Percentiles rank a stretch among this genome's conserved stretches.
Conservation (phyloP, 2,329 filamentous ascomycete genomes). For the Aspergillus flavus region DNA sequence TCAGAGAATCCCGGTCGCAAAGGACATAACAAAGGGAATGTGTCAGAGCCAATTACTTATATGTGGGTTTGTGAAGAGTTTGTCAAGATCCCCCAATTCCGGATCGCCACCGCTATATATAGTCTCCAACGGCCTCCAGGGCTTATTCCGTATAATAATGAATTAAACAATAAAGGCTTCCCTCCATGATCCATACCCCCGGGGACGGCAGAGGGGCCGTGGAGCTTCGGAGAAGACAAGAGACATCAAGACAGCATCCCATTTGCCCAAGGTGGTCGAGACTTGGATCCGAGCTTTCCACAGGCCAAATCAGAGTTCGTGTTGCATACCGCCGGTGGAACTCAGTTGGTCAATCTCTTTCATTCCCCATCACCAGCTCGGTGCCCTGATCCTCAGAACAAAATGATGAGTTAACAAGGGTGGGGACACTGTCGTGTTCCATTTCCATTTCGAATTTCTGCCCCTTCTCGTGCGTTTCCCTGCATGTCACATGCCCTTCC, state of each 20-base stretch:
- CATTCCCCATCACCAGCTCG: background rate
- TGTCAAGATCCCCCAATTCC: background rate
- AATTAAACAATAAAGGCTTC: background rate
- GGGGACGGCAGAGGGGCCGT: background rate
- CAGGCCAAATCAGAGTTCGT: slow-evolving; percentile 2
- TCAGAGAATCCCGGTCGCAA: background rate
- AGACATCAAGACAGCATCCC: background rate
- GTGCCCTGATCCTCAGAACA: background rate
- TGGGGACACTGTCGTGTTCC: background rate
- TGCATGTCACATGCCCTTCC: slow-evolving; percentile 1
- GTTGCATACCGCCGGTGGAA: background rate
- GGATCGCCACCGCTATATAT: slow-evolving; percentile 4
- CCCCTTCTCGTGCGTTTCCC: background rate
- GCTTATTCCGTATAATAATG: background rate
- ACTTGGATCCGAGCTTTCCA: background rate
- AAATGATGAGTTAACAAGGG: background rate
- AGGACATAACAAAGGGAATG: background rate
- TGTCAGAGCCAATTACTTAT: background rate
- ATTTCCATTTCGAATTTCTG: slow-evolving; percentile 1
- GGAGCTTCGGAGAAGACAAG: slow-evolving; percentile 2
- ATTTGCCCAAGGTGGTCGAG: background rate
- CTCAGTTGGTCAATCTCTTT: slow-evolving; percentile 1
- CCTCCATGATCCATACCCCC: slow-evolving; percentile 2
- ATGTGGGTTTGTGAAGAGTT: background rate
- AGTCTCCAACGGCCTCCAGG: background rate